Evolutionary conservation across 1,139 yeast species (phyloP).

Genomic region (Dujonia santamariae): DNA sequence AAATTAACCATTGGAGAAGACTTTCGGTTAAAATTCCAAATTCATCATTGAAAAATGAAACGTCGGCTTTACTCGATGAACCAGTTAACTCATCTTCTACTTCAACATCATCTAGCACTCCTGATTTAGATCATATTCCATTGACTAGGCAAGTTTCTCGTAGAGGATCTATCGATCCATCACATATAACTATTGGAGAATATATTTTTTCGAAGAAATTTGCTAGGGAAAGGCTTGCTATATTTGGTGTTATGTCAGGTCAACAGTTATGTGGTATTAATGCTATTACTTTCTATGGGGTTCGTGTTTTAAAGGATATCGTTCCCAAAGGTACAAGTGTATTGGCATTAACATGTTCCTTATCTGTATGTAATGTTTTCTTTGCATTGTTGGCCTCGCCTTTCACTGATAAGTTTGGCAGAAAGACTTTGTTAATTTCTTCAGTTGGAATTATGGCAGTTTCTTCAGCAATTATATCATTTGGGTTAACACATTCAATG

Average conservation of each 20-base stretch:
- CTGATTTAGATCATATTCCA: not conserved
- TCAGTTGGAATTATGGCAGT: slow-evolving; percentile 66
- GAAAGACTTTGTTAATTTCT: slow-evolving; percentile 60
- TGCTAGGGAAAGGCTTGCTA: slow-evolving; percentile 28
- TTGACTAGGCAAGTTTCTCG: slow-evolving; percentile 10
- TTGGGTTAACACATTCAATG: slow-evolving; percentile 51
- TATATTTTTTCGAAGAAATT: slow-evolving; percentile 20
- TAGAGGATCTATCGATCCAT: slow-evolving; percentile 30
- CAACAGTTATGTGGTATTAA: slow-evolving; percentile 43
- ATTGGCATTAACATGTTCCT: slow-evolving; percentile 26
- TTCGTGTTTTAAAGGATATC: slow-evolving; percentile 24
- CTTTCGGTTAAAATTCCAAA: slow-evolving; percentile 14
- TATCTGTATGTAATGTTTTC: slow-evolving; percentile 30
- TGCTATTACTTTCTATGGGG: slow-evolving; percentile 41
- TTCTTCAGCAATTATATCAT: slow-evolving; percentile 55
- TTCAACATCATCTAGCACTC: not conserved
- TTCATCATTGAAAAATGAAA: slow-evolving; percentile 8
- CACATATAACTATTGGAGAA: slow-evolving; percentile 21
- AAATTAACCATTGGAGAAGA: slow-evolving; percentile 38
- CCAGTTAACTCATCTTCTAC: not conserved
- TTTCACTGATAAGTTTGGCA: slow-evolving; percentile 52
- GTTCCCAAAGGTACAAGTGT: slow-evolving; percentile 24
- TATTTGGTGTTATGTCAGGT: slow-evolving; percentile 32
- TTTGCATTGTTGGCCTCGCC: slow-evolving; percentile 29
- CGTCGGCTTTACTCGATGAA: slow-evolving; percentile 9